Conservation (phyloP, 331 rosid genomes). For the Arachis monticola region DNA sequence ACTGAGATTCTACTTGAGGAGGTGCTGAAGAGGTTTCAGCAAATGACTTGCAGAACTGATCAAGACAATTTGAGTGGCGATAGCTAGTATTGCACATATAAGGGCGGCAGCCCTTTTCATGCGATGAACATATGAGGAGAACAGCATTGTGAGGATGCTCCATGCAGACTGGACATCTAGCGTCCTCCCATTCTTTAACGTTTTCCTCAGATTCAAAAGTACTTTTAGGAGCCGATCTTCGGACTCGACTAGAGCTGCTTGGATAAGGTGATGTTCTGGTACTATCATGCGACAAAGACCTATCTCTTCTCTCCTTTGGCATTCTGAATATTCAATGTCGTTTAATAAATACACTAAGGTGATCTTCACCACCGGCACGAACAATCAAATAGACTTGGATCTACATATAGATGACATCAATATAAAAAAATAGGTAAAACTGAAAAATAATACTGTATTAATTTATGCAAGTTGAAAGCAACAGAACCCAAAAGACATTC, state of each 20-base stretch:
- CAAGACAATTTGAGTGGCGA: constrained; percentile 97
- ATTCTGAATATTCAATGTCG: constrained; percentile 45
- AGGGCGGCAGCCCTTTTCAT: constrained; percentile 92
- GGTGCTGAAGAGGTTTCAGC: constrained; percentile 50
- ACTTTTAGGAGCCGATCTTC: constrained; percentile 47
- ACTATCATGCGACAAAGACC: constrained; percentile 77
- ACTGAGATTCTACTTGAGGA: constrained; percentile 55
- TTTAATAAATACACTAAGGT: constrained; percentile 31
- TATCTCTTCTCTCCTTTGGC: constrained; percentile 96
- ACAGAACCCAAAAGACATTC: background rate
- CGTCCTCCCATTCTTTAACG: constrained; percentile 93
- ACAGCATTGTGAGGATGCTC: constrained; percentile 98
- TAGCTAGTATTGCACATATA: constrained; percentile 97
- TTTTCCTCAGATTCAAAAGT: constrained; percentile 64
- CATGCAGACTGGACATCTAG: constrained; percentile 95
- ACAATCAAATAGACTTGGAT: constrained; percentile 33
- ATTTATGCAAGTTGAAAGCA: constrained; percentile 15
- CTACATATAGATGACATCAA: constrained; percentile 41
- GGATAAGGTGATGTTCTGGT: constrained; percentile 78
- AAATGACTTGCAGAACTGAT: constrained; percentile 88
- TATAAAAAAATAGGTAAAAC: constrained; percentile 34
- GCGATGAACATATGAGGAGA: constrained; percentile 89
- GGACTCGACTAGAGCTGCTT: constrained; percentile 72
- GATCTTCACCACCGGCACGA: constrained; percentile 37
- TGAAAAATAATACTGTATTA: background rate